A percentile compares a stretch with the other conserved stretches of the same genome.
Evolutionary conservation across 495 filamentous ascomycete species (phyloP).

Genomic region (Penicillium manginii): DNA sequence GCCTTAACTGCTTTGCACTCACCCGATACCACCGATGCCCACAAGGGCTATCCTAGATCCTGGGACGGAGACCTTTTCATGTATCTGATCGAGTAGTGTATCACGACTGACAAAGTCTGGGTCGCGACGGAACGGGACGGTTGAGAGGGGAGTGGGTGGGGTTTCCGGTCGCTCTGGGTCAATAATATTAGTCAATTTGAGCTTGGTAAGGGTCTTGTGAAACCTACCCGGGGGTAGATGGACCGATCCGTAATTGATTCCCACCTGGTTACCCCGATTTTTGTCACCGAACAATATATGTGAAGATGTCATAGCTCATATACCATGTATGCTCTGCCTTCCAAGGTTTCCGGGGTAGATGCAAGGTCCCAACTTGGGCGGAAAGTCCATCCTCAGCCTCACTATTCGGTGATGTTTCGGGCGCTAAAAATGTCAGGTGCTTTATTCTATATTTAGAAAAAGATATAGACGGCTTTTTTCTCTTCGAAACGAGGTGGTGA

Average conservation of each 20-base stretch:
- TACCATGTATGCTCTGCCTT: too few relatives aligned
- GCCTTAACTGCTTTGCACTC: constrained; percentile 10
- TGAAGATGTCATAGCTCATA: too few relatives aligned
- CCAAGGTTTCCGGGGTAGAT: too few relatives aligned
- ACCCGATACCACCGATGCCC: constrained; percentile 41
- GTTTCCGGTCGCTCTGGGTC: constrained; percentile 16
- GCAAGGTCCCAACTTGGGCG: too few relatives aligned
- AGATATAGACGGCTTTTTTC: too few relatives aligned
- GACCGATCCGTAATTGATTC: not conserved
- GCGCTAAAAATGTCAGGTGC: too few relatives aligned
- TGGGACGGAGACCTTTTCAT: constrained; percentile 25
- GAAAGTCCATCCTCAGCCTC: too few relatives aligned
- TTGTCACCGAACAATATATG: not conserved
- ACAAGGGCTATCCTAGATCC: constrained; percentile 31
- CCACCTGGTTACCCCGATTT: not conserved
- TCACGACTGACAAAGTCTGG: constrained; percentile 38
- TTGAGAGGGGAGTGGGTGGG: constrained; percentile 22
- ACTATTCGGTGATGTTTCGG: too few relatives aligned
- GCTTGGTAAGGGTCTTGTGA: not conserved
- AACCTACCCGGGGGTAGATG: not conserved
- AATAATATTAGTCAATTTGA: not conserved
- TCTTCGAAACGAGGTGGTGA: too few relatives aligned
- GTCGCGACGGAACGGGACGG: constrained; percentile 37
- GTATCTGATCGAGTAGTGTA: constrained; percentile 28
- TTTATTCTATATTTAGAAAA: too few relatives aligned